Evolutionary conservation across 106 monocot genomes (phyloP), one percentile per base, ranked within the genome.

Genomic region (Allium cepa): DNA sequence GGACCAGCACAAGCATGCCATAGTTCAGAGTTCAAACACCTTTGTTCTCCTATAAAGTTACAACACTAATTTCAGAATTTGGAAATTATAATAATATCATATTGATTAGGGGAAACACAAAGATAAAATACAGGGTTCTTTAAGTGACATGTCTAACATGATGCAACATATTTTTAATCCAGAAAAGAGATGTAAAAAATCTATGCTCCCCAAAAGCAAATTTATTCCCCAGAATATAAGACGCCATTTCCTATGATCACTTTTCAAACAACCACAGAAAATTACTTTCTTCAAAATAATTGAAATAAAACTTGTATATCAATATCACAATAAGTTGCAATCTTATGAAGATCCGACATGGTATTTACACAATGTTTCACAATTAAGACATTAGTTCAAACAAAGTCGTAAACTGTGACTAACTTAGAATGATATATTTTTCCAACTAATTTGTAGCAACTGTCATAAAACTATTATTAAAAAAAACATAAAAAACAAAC

Each of bases 1-100:
- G 92, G 92, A 6, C 92, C 92, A 72, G 92, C 88, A 81, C 92
- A 92, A 66, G 92, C 92, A 81, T 92, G 92, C 92, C 92, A 92
- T 18, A 92, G 74, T 70, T 88, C 92, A 8, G 92, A 88, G 74
- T 92, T 92, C 73, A 92, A 76, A 63, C 87, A 85, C 55, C 78
- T 75, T 50, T 92, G 85, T 71, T 88, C 88, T 46, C 85, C 92
- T 92, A 70, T 48, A 60, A 71, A 46, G 47, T 50, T 62, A 61
- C 59, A 59, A 8, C 18, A 22, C 47, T 12, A 8, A 46, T 7
- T 59, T 70, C 48, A 61, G 71, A 51, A 49, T 55, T 12, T 55
- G 16, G 53, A 55, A 51, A 51, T 65, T 13, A 52, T 46, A 50
- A 49, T 26, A 18, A 12, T 8, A 45, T 55, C 18, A 72, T 17